Conservation (phyloP, 495 filamentous ascomycete genomes). For the Aspergillus mulundensis region DNA sequence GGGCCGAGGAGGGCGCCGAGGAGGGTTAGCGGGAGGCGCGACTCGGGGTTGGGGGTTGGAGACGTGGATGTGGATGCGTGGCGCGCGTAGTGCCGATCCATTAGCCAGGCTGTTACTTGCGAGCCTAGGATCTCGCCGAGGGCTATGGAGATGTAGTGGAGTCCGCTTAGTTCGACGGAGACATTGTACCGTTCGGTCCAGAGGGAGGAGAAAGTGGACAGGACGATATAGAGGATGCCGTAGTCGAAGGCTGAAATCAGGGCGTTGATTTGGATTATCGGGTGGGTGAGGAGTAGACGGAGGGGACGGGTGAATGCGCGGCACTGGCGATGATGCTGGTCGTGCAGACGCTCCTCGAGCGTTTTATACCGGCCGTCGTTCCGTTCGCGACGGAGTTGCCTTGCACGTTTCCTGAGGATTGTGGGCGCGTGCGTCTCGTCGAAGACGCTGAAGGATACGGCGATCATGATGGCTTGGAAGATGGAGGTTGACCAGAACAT, state of each 20-base stretch:
- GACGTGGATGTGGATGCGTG: conserved; percentile 54
- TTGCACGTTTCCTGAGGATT: not conserved
- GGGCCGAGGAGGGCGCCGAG: conserved; percentile 50
- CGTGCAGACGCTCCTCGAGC: not conserved
- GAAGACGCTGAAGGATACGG: not conserved
- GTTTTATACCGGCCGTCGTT: not conserved
- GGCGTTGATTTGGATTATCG: conserved; percentile 50
- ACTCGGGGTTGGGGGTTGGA: conserved; percentile 50
- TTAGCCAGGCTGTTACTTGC: conserved; percentile 55
- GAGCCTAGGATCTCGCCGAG: conserved; percentile 59
- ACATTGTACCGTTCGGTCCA: conserved; percentile 57
- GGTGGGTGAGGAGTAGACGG: conserved; percentile 45
- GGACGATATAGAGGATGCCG: conserved; percentile 62
- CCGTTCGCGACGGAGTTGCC: too few species aligned
- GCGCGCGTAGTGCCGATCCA: conserved; percentile 56
- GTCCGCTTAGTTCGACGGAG: conserved; percentile 54
- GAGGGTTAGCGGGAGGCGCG: conserved; percentile 52
- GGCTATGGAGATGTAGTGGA: conserved; percentile 65
- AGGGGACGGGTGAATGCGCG: conserved; percentile 40
- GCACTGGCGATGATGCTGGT: not conserved
- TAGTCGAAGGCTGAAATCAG: conserved; percentile 58
- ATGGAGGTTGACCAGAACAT: conserved; percentile 43
- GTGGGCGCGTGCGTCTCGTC: not conserved
- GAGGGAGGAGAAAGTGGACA: conserved; percentile 58
- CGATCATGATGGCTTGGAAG: conserved; percentile 16